Base-by-base conservation (phyloP, 495 filamentous ascomycete genomes). In the Penicillium chermesinum region DNA sequence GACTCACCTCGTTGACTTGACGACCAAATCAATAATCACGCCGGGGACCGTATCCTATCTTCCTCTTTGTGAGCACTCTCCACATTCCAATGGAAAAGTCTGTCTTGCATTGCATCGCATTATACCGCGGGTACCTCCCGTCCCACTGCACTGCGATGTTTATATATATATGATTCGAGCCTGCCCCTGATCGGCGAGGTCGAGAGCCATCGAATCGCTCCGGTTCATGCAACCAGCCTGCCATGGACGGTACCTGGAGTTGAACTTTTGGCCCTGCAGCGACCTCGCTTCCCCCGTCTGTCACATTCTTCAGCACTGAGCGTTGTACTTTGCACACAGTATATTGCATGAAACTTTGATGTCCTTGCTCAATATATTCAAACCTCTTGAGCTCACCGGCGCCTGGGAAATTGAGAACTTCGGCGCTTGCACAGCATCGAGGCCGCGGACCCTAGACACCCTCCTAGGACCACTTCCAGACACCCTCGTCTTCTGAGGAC, bases 41-140 rank as follows among this genome's bases (percentile, higher is more conserved):
- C 20, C 19, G 2, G 2, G 2, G 15, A 19, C 4, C 1, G 17
- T 40, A 18, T 20, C 41, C 42, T 13, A 22, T 16, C 27, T 19
- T 15, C 30, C n/a, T 33, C 22, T 17, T 39, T 27, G 13, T 12
- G 1, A 7, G 12, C 16, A 14, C 14, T 42, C 53, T 38, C 54
- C 59, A 63, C 59, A 63, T 63, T 63, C 59, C 59, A 63, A 48
- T 53, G 35, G n/a, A 54, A 57, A 63, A 56, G 38, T 49, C 36
- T 55, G 51, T 46, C 51, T 16, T 57, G 54, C 60, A 61, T 63
- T 50, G 52, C 54, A 61, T 58, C 57, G 48, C 42, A 44, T 41
- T 37, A 27, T 49, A 47, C 49, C 14, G 48, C 41, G 38, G 44
- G 40, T 35, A 53, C 41, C 19, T n/a, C 34, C 46, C 49, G 49